Base-by-base conservation (phyloP, 768 basidiomycete species). In the Polyporus arcularius region DNA sequence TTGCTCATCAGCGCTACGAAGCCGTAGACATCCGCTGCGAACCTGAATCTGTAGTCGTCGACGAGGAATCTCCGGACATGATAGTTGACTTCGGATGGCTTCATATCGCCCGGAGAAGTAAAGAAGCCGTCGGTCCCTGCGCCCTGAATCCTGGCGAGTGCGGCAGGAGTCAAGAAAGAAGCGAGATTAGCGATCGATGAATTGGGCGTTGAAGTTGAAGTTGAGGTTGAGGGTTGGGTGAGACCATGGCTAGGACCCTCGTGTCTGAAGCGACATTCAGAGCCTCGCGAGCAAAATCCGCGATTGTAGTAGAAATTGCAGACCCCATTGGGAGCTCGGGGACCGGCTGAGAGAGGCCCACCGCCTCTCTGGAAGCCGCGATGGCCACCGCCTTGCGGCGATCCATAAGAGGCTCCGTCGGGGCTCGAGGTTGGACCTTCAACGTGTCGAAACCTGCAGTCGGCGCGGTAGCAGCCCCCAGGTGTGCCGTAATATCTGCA, bases 291-390 rank as follows among this genome's bases (percentile, higher is more conserved):
- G 69, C 85, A 86, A 43, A 61, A 70, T 10, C 83, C 85, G 0
- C 64, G 70, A 1, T 73, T 69, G 82, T 82, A 85, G 65, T 72
- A 86, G 63, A 70, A 79, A 28, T 62, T 70, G 70, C 85, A 86
- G 8, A 75, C 71, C 2, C 81, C 81, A 21, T 31, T 61, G 4
- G 79, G 78, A 26, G 57, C 59, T 11, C 54, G 26, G 41, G 47
- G 67, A 42, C 56, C 31, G 58, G 21, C 42, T 35, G 62, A 55
- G 31, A 30, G 49, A 39, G 48, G 11, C 2, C 6, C 40, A 4
- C 21, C 18, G n/a, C 48, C 38, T n/a, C 28, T 9, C 30, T 39
- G 57, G 39, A 39, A n/a, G 10, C 40, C 40, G 18, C 35, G 28
- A 8, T 55, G 21, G 26, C 18, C 18, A 14, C 21, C 7, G 28